A percentile compares a stretch with the other conserved stretches of the same genome.
Conservation (phyloP, 495 filamentous ascomycete species). For the Penicillium daleae region DNA sequence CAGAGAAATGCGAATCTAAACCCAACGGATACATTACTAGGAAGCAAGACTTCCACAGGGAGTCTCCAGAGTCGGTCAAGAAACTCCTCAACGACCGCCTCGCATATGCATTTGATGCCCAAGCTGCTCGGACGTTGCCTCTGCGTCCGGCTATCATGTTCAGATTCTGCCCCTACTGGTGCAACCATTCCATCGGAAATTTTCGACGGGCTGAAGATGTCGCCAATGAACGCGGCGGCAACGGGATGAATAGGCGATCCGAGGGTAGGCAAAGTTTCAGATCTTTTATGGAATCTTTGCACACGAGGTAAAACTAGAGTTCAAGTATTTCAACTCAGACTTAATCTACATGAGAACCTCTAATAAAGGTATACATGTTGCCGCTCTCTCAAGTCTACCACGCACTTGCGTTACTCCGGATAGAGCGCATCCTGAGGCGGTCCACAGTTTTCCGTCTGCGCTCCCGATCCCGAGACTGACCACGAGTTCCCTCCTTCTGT, state of each 20-base stretch:
- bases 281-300: background rate
- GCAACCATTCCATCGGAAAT: background rate
- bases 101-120: background rate
- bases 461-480: too few relatives aligned
- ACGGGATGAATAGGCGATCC: background rate
- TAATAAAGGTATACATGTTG: too few relatives aligned
- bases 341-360: background rate
- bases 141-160: constrained; percentile 4
- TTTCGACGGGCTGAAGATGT: background rate
- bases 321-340: background rate
- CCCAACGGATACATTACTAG: background rate
- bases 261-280: background rate
- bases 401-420: too few relatives aligned
- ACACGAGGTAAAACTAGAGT: background rate
- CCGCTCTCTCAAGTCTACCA: too few relatives aligned
- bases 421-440: too few relatives aligned
- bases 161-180: background rate
- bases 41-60: background rate
- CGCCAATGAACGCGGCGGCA: background rate
- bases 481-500: too few relatives aligned
- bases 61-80: background rate
- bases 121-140: background rate
- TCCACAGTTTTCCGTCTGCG: too few relatives aligned
- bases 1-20: constrained; percentile 4
- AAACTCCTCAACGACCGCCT: background rate